These are phyloP conservation scores for Tephrocybe sp. DNA, from an alignment of 768 basidiomycete species.

Conservation along the genomic window DNA sequence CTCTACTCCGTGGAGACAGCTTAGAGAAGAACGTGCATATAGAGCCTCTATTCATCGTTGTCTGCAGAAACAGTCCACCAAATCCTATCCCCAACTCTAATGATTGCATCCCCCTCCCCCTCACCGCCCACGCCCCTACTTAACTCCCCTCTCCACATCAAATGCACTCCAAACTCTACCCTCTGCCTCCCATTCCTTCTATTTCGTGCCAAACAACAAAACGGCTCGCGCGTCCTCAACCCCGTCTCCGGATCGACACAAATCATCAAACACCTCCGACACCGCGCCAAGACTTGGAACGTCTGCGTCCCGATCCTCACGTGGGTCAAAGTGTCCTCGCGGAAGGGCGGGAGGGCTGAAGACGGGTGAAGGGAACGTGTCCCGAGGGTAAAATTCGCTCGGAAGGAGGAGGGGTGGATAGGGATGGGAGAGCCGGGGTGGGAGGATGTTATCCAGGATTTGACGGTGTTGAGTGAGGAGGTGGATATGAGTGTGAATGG, in stretches of 20 bases:
- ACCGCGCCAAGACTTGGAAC: slow-evolving; percentile 13
- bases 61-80: slow-evolving; percentile 6
- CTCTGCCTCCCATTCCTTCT: slow-evolving; percentile 13
- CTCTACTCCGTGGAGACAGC: no score
- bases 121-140: not conserved
- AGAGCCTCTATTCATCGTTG: not conserved
- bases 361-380: slow-evolving; percentile 5
- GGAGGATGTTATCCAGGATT: slow-evolving; percentile 10
- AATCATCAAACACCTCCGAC: slow-evolving; percentile 16
- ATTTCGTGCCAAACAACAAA: slow-evolving; percentile 14
- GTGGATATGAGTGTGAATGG: slow-evolving; percentile 17
- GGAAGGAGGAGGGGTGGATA: slow-evolving; percentile 15
- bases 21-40: no score
- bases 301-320: slow-evolving; percentile 13
- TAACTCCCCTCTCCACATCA: slow-evolving; percentile 14
- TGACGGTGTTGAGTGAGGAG: slow-evolving; percentile 9
- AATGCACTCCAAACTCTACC: slow-evolving; percentile 17
- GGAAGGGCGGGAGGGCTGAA: slow-evolving; percentile 7
- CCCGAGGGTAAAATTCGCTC: slow-evolving; percentile 15
- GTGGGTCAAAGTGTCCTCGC: slow-evolving; percentile 11
- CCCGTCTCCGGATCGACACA: slow-evolving; percentile 15
- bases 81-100: slow-evolving; percentile 14
- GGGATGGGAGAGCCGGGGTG: not conserved
- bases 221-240: slow-evolving; percentile 12
- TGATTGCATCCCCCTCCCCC: not conserved